These are phyloP conservation scores for Escovopsis weberi DNA, from an alignment of 2,329 filamentous ascomycete species.

Conservation along the genomic window DNA sequence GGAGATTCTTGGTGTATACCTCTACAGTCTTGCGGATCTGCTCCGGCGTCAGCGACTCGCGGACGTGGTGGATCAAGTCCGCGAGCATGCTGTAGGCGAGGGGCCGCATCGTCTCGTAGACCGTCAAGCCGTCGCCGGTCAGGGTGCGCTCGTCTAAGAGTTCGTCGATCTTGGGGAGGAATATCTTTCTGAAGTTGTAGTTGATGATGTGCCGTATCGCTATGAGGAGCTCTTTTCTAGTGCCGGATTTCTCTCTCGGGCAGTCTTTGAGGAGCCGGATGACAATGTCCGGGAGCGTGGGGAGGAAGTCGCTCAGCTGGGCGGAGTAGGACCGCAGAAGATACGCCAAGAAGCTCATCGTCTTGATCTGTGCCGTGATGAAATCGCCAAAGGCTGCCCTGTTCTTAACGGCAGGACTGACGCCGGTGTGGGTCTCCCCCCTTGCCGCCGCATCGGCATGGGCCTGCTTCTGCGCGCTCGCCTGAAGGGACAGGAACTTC, in stretches of 20 bases:
- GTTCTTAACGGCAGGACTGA: conserved; percentile 88
- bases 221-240: conserved; percentile 87
- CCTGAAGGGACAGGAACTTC: conserved; percentile 73
- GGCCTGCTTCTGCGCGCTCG: conserved; percentile 82
- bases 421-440: conserved; percentile 76
- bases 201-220: conserved; percentile 98
- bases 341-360: conserved; percentile 96
- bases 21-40: conserved; percentile 94
- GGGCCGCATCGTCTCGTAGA: conserved; percentile 91
- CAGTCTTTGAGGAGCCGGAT: conserved; percentile 87
- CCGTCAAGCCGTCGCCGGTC: conserved; percentile 89
- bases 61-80: conserved; percentile 91
- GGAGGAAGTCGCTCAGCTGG: conserved; percentile 77
- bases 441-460: conserved; percentile 71
- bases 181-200: conserved; percentile 94
- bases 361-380: conserved; percentile 96
- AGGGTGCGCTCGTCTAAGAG: conserved; percentile 85
- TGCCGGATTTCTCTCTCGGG: conserved; percentile 82
- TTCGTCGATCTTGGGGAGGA: conserved; percentile 86
- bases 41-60: conserved; percentile 72
- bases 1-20: conserved; percentile 91
- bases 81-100: conserved; percentile 97
- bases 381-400: conserved; percentile 91
- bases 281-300: conserved; percentile 72
- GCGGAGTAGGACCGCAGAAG: conserved; percentile 76